Percentiles rank a stretch among this genome's conserved stretches.
Conservation (phyloP, 805 yeast species). For the Candida germanica region DNA sequence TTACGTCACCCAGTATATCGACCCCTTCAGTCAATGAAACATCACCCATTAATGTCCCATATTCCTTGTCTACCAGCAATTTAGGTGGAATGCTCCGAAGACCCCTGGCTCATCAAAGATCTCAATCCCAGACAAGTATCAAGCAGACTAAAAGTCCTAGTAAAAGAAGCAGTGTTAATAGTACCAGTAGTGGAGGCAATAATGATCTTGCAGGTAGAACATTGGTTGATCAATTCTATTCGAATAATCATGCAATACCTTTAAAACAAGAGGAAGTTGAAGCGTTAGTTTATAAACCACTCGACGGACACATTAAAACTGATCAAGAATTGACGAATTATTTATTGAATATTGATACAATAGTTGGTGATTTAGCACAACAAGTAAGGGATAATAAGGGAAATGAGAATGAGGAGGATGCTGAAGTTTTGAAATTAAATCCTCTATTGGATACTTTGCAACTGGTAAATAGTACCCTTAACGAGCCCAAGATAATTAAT, state of each 20-base stretch:
- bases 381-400: neutral
- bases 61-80: constrained; percentile 6
- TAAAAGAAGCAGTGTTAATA: constrained; percentile 1
- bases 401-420: neutral
- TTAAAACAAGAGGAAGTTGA: constrained; percentile 6
- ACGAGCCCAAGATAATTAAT: neutral
- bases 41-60: neutral
- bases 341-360: constrained; percentile 25
- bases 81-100: neutral
- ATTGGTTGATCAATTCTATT: constrained; percentile 38
- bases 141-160: constrained; percentile 4
- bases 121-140: constrained; percentile 7
- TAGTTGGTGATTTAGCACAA: constrained; percentile 9
- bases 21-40: neutral
- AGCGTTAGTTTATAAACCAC: constrained; percentile 4
- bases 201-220: constrained; percentile 23
- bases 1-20: neutral
- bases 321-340: constrained; percentile 23
- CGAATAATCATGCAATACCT: constrained; percentile 14
- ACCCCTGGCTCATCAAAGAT: constrained; percentile 6
- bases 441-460: constrained; percentile 11
- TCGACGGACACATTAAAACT: constrained; percentile 7
- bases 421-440: neutral
- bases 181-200: no score
- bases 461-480: constrained; percentile 4